Percentiles rank a stretch among this genome's conserved stretches.
Evolutionary conservation across 352 stramenopile genomes (phyloP).

Genomic region (Thalassiosira tumida): DNA sequence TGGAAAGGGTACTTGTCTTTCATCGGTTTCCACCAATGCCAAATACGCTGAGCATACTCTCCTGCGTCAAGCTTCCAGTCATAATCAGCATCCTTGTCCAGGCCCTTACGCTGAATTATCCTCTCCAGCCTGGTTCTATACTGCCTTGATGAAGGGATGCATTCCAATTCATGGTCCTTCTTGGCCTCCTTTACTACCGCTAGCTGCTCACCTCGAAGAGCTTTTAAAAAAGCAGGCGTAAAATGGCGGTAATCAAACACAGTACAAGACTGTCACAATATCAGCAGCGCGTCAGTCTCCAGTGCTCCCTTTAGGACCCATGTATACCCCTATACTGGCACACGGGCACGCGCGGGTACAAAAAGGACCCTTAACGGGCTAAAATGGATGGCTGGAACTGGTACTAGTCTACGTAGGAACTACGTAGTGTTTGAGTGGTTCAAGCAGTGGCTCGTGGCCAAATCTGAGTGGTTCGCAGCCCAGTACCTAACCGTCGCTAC

Average conservation of each 20-base stretch:
- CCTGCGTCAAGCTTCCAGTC: slow-evolving; percentile 59
- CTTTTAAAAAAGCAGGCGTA: no score
- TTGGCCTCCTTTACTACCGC: slow-evolving; percentile 32
- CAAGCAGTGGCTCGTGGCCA: background rate
- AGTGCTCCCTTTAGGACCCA: no score
- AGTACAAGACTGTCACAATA: no score
- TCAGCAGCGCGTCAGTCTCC: no score
- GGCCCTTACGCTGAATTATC: background rate
- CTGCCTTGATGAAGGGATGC: slow-evolving; percentile 26
- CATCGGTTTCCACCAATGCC: slow-evolving; percentile 54
- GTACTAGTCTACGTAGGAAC: background rate
- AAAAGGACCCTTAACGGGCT: no score
- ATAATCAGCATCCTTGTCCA: background rate
- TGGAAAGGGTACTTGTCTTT: slow-evolving; percentile 22
- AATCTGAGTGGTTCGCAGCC: background rate
- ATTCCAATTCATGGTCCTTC: slow-evolving; percentile 38
- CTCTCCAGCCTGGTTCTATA: slow-evolving; percentile 38
- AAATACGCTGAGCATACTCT: slow-evolving; percentile 48
- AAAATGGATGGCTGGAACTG: background rate
- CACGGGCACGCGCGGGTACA: no score
- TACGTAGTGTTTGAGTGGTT: background rate
- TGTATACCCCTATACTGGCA: no score
- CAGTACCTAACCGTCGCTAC: background rate
- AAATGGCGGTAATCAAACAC: no score
- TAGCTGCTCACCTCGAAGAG: slow-evolving; percentile 37